Base-by-base conservation (phyloP, 176 grass and related monocot genomes). In the Poa annua region DNA sequence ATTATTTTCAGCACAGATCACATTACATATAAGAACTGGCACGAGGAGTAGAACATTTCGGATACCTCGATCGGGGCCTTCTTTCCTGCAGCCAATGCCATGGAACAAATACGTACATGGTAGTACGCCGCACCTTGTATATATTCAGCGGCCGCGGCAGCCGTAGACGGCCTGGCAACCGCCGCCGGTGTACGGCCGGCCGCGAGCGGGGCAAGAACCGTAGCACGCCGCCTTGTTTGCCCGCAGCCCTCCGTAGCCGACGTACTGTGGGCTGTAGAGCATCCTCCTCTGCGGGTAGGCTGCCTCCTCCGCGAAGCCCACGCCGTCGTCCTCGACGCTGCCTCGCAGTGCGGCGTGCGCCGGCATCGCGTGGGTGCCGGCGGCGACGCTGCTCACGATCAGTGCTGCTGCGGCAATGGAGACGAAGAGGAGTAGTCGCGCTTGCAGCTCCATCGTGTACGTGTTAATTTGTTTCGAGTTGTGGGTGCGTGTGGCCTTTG, bases 211-310 rank as follows among this genome's bases (percentile, higher is more conserved):
- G 80, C 80, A 82, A 36, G 80, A 33, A 22, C 80, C 80, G 80
- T 82, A 72, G 80, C 80, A 82, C 51, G 80, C 80, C 11, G 80
- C 80, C 67, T 82, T n/a, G 67, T 19, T 82, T 52, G 22, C 80
- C 15, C 0, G 1, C 22, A 82, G 52, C 38, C 24, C 24, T 26
- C 56, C 56, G 38, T 82, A 82, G 22, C 67, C 6, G 67, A 32
- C 3, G 15, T 2, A 59, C 38, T 0, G 0, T 15, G 6, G 19
- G 11, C 14, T 5, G 38, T 72, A 72, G 15, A 82, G 66, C 36
- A 82, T 7, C 67, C 67, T 73, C 80, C 80, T 72, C 66, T 26
- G 67, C 38, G 80, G 80, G 67, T 72, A 82, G 3, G 80, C 80
- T 24, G 13, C 64, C 63, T 17, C 63, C 56, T 26, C 69, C 35